Conservation (phyloP, 805 yeast species). For the Hanseniaspora nectarophila region DNA sequence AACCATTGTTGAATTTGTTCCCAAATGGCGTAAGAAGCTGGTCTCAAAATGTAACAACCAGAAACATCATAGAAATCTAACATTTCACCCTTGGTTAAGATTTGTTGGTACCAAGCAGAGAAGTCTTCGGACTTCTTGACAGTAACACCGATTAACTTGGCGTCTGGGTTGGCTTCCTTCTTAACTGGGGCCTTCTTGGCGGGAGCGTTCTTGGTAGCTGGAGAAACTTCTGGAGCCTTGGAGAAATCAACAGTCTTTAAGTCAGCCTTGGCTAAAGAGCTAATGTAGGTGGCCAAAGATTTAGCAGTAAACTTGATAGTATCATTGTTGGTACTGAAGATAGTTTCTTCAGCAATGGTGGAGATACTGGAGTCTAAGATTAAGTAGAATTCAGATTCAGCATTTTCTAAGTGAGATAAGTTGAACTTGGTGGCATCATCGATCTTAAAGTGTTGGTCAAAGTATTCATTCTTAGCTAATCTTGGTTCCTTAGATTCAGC, state of each 20-base stretch:
- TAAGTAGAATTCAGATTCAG: slow-evolving; percentile 22
- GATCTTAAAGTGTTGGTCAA: slow-evolving; percentile 39
- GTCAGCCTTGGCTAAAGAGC: slow-evolving; percentile 32
- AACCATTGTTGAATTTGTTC: slow-evolving; percentile 85
- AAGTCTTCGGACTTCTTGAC: slow-evolving; percentile 86
- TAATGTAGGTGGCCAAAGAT: slow-evolving; percentile 27
- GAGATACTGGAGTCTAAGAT: slow-evolving; percentile 26
- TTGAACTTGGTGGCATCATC: slow-evolving; percentile 26
- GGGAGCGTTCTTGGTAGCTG: slow-evolving; percentile 21
- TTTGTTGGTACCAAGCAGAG: slow-evolving; percentile 95
- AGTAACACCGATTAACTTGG: slow-evolving; percentile 89
- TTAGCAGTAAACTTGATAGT: slow-evolving; percentile 20
- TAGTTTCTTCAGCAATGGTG: slow-evolving; percentile 29
- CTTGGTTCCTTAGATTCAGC: slow-evolving; percentile 75
- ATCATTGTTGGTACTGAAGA: slow-evolving; percentile 23
- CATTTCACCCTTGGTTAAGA: slow-evolving; percentile 94
- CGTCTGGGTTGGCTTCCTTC: slow-evolving; percentile 47
- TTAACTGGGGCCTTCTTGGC: slow-evolving; percentile 25
- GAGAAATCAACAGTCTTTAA: slow-evolving; percentile 40
- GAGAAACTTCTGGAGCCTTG: slow-evolving; percentile 31
- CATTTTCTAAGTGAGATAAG: slow-evolving; percentile 31
- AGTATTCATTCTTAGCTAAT: slow-evolving; percentile 72
- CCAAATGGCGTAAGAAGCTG: slow-evolving; percentile 90
- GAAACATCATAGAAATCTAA: slow-evolving; percentile 96
- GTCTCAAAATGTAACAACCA: slow-evolving; percentile 96